phyloP scores from a whole-genome alignment of 768 basidiomycete species.

The Phanerochaete carnosa region DNA sequence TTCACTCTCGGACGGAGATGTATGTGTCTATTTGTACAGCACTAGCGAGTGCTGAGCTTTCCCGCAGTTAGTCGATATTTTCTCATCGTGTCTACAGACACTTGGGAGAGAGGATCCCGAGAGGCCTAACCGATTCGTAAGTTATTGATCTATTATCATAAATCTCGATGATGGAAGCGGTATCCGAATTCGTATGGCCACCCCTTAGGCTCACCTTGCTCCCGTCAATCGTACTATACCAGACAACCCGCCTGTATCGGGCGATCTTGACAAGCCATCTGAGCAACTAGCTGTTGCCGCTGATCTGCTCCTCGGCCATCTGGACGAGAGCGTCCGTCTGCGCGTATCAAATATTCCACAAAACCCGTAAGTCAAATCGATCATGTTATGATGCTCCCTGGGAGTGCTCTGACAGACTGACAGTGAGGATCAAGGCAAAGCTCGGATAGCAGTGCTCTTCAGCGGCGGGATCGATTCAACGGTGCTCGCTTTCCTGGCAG shows the following conservation, averaged over 20 bases:
- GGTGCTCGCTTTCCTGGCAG: constrained; percentile 74
- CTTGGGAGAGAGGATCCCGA: not conserved
- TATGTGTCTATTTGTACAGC: not conserved
- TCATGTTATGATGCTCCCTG: not conserved
- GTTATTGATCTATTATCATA: no score
- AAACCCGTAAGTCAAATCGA: constrained; percentile 29
- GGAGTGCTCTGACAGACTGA: not conserved
- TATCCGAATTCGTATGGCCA: not conserved
- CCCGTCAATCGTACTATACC: constrained; percentile 50
- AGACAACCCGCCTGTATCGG: constrained; percentile 32
- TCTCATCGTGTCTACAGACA: not conserved
- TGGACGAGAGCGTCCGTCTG: constrained; percentile 67
- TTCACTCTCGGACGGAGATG: not conserved
- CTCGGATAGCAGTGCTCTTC: constrained; percentile 83
- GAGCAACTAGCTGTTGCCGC: constrained; percentile 39
- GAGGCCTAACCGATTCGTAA: not conserved
- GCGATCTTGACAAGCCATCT: constrained; percentile 42
- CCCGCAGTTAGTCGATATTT: not conserved
- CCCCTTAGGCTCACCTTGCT: constrained; percentile 38
- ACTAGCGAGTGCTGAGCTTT: no score
- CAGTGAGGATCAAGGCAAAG: constrained; percentile 31
- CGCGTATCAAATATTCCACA: constrained; percentile 67
- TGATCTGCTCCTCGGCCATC: constrained; percentile 47
- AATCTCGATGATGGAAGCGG: no score
- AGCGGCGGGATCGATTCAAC: constrained; percentile 97